phyloP scores from a whole-genome alignment of 129 eudicot species.

The Artemisia argyi region DNA sequence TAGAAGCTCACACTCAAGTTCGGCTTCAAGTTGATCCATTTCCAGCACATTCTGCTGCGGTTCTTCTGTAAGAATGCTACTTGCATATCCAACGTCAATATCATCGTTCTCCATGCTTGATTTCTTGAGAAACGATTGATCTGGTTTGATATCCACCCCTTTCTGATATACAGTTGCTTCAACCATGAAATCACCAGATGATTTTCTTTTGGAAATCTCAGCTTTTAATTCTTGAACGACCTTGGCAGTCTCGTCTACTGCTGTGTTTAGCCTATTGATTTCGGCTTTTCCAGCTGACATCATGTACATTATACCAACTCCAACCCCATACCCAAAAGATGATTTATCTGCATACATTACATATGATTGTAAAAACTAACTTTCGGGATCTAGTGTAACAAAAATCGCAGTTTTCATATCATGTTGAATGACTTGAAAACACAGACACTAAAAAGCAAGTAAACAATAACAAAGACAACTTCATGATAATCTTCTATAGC shows the following conservation, averaged over 20 bases:
- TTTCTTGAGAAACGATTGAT: conserved; percentile 3
- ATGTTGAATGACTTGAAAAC: background rate
- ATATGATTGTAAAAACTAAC: no score
- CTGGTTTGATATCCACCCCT: conserved; percentile 10
- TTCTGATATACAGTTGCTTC: conserved; percentile 19
- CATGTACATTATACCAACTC: conserved; percentile 83
- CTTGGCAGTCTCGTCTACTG: conserved; percentile 71
- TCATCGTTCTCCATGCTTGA: conserved; percentile 5
- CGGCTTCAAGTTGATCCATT: conserved; percentile 83
- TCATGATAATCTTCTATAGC: background rate
- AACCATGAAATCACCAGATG: conserved; percentile 15
- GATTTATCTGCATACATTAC: conserved; percentile 44
- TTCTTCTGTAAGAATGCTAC: conserved; percentile 61
- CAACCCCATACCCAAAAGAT: conserved; percentile 72
- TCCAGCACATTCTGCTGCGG: conserved; percentile 48
- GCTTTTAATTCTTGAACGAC: conserved; percentile 66
- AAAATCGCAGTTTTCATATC: background rate
- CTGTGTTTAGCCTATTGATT: conserved; percentile 52
- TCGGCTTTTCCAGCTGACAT: conserved; percentile 84
- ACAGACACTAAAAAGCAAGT: background rate
- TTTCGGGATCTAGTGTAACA: no score
- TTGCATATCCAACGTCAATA: conserved; percentile 51
- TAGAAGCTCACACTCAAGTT: conserved; percentile 73
- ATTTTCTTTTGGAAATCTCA: conserved; percentile 57
- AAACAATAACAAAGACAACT: background rate